These are phyloP conservation scores for Nicotiana tomentosiformis DNA, from an alignment of 257 asterid species.

Conservation along the genomic window DNA sequence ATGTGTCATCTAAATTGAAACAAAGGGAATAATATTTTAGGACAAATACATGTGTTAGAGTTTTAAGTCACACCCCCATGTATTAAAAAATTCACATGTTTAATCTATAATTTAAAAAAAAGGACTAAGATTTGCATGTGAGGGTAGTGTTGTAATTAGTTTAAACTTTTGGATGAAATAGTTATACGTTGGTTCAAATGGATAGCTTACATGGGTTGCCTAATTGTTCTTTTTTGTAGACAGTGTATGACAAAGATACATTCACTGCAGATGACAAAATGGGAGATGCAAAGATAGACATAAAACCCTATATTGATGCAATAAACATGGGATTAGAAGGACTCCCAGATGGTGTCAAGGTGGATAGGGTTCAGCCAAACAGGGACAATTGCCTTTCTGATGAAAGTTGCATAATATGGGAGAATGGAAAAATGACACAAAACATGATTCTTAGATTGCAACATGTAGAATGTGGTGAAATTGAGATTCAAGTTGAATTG, in stretches of 20 bases:
- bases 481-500: constrained; percentile 56
- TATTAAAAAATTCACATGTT: no score
- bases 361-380: constrained; percentile 54
- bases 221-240: constrained; percentile 19
- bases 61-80: no score
- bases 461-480: constrained; percentile 65
- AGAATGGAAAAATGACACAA: constrained; percentile 64
- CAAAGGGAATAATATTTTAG: no score
- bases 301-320: constrained; percentile 46
- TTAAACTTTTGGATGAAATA: no score
- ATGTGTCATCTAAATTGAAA: no score
- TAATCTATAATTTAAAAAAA: no score
- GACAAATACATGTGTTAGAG: no score
- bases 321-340: constrained; percentile 45
- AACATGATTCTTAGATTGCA: constrained; percentile 56
- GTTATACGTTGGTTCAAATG: no score
- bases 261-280: constrained; percentile 75
- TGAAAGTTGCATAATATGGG: constrained; percentile 70
- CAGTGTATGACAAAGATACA: constrained; percentile 75
- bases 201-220: no score
- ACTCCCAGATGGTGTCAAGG: constrained; percentile 67
- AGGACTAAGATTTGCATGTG: no score
- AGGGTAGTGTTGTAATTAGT: no score
- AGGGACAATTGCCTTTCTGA: constrained; percentile 46
- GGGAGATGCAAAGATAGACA: constrained; percentile 64